Conservation (phyloP, 495 filamentous ascomycete species). For the Trichocladium uniseriatum region DNA sequence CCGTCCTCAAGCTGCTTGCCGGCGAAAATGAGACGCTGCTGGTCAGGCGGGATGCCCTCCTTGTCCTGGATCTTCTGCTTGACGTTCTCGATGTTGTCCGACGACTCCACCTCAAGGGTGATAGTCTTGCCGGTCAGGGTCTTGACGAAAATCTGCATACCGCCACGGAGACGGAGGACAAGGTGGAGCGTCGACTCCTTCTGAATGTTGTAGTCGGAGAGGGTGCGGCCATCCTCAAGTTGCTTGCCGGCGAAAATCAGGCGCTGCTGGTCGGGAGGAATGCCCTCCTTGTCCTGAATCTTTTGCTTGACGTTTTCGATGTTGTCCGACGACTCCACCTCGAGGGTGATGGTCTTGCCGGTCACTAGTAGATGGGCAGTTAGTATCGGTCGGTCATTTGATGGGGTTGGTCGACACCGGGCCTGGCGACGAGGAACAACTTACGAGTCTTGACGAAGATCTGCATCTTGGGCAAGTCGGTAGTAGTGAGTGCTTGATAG, state of each 20-base stretch:
- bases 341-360: constrained; percentile 98
- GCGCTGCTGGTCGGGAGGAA: constrained; percentile 95
- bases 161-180: constrained; percentile 94
- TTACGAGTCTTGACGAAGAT: constrained; percentile 97
- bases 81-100: constrained; percentile 94
- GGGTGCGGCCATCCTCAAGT: constrained; percentile 90
- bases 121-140: constrained; percentile 96
- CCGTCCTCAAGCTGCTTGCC: constrained; percentile 92
- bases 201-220: constrained; percentile 98
- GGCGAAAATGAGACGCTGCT: constrained; percentile 91
- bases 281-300: constrained; percentile 99
- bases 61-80: constrained; percentile 78
- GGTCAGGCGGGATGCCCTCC: constrained; percentile 90
- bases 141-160: constrained; percentile 95
- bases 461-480: constrained; percentile 56
- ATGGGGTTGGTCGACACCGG: background rate
- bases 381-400: constrained; percentile 16
- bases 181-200: constrained; percentile 95
- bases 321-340: constrained; percentile 96
- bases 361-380: constrained; percentile 53
- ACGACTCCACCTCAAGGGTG: constrained; percentile 94
- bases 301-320: constrained; percentile 99
- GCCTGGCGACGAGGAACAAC: constrained; percentile 31
- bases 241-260: constrained; percentile 99
- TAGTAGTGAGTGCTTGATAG: constrained; percentile 17